Base-by-base conservation (phyloP, 371 early-diverging fungal genomes). In the Apophysomyces elegans region DNA sequence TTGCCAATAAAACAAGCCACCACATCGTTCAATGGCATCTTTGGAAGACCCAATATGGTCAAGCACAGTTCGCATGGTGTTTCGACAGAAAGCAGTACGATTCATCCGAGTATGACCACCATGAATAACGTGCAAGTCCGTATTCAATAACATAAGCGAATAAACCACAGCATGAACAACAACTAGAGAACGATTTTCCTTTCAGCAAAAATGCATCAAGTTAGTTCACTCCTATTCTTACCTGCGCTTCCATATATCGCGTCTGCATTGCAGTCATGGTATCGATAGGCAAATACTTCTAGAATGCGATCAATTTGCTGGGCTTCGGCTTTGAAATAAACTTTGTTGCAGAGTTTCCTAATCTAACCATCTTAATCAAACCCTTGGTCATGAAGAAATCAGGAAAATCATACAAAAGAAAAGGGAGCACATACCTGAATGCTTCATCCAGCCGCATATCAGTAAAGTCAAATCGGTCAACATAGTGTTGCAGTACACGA, bases 241-340 rank as follows among this genome's bases (percentile, higher is more conserved):
- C 73, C 73, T 39, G 71, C 67, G 58, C 76, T 80, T 13, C 77
- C 73, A 37, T 81, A 80, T 5, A 82, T 61, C 14, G 75, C 62
- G 16, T 83, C 65, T 3, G 77, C 81, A 67, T 96, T 94, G 67
- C 92, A 90, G 14, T 79, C 80, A 77, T 88, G 91, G 74, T 90
- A 96, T 21, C 90, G 78, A 64, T 80, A 72, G 7, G 95, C 83
- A 76, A 96, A 90, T 44, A 78, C 89, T 56, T 87, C 86, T 50
- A 96, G 69, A 45, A 96, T 88, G 5, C 96, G 85, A 75, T 95
- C 96, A 38, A 95, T 89, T 59, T 90, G 86, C 72, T 95, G 96
- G 8, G 95, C 87, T 75, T 96, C 96, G 16, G 93, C 98, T 57
- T 90, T 91, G 67, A 97, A 79, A 36, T 89, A 88, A 5, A 96